phyloP scores from a whole-genome alignment of 768 basidiomycete species.

The Arthromyces matolae region DNA sequence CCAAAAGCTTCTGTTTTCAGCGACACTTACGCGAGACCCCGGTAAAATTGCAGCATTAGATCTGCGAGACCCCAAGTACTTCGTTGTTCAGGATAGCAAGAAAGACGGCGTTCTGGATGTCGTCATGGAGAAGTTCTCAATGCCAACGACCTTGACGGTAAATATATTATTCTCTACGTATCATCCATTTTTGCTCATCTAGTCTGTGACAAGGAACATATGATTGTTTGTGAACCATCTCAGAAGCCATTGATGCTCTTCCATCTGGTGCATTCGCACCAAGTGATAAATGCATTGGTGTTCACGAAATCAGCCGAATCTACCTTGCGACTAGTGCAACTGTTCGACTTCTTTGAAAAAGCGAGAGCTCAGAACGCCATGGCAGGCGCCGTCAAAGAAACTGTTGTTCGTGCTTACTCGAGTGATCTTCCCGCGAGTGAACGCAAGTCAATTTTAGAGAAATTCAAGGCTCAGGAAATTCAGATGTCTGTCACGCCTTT shows the following conservation, averaged over 20 bases:
- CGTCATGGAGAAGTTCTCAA: slow-evolving; percentile 72
- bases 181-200: slow-evolving; percentile 1
- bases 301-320: slow-evolving; percentile 98
- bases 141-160: slow-evolving; percentile 77
- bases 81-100: slow-evolving; percentile 66
- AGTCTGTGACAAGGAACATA: slow-evolving; percentile 63
- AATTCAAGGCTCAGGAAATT: slow-evolving; percentile 77
- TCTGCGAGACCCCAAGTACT: slow-evolving; percentile 79
- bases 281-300: slow-evolving; percentile 71
- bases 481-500: slow-evolving; percentile 59
- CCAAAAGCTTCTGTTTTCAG: slow-evolving; percentile 94
- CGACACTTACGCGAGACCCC: slow-evolving; percentile 91
- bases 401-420: slow-evolving; percentile 73
- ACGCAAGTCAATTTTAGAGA: slow-evolving; percentile 71
- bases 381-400: slow-evolving; percentile 17
- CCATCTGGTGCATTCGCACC: slow-evolving; percentile 66
- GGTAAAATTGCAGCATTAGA: slow-evolving; percentile 85
- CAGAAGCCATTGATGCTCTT: slow-evolving; percentile 89
- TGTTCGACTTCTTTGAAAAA: slow-evolving; percentile 80
- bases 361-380: slow-evolving; percentile 24
- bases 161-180: slow-evolving; percentile 15
- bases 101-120: slow-evolving; percentile 44
- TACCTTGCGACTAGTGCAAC: slow-evolving; percentile 71
- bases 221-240: slow-evolving; percentile 73
- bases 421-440: slow-evolving; percentile 76